Evolutionary conservation across 2,329 filamentous ascomycete species (phyloP).

Genomic region (Coniochaeta sp.): DNA sequence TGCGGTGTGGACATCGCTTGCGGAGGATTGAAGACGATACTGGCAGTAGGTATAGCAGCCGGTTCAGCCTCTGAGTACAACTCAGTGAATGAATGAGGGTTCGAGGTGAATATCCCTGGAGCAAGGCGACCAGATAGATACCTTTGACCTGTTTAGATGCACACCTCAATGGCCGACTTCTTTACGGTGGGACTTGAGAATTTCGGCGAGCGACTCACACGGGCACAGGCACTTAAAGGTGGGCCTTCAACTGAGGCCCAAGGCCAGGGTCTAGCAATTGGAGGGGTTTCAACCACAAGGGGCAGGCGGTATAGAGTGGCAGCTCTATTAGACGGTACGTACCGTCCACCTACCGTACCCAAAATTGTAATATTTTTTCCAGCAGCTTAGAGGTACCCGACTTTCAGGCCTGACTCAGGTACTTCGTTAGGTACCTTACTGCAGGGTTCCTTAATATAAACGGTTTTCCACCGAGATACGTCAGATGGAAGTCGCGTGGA

Average conservation of each 20-base stretch:
- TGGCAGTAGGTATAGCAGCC: neutral
- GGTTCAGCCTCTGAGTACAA: neutral
- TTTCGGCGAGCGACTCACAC: neutral
- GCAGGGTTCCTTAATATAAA: no score
- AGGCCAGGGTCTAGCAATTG: neutral
- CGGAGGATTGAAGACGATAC: neutral
- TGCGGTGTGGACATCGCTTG: conserved; percentile 24
- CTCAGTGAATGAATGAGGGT: neutral
- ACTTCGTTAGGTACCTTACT: no score
- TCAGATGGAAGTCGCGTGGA: neutral
- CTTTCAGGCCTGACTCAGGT: no score
- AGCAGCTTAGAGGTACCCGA: no score
- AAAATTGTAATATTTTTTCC: neutral
- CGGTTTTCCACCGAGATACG: neutral
- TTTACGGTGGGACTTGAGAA: neutral
- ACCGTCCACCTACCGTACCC: neutral
- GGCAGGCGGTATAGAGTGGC: neutral
- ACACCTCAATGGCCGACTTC: neutral
- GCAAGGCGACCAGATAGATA: neutral
- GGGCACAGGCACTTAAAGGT: neutral
- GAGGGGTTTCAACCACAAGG: neutral
- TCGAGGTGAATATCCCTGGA: neutral
- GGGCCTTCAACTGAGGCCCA: neutral
- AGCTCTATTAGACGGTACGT: neutral
- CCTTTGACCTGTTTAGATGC: neutral